Conservation (phyloP, 768 basidiomycete genomes). For the Boletus rufocinnamomeus region DNA sequence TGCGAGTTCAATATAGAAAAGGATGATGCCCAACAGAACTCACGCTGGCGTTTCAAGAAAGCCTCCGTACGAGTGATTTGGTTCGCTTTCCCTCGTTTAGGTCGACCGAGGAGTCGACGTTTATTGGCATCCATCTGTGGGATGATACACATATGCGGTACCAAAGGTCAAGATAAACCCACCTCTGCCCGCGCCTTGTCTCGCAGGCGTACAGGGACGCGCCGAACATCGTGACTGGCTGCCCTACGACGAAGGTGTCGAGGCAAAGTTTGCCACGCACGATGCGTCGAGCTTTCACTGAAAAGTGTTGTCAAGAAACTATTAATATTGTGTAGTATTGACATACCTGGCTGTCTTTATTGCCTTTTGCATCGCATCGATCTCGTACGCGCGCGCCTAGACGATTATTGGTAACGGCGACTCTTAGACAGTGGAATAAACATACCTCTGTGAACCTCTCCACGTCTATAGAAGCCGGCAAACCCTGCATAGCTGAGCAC, state of each 20-base stretch:
- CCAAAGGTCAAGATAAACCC: constrained; percentile 13
- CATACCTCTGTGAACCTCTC: constrained; percentile 85
- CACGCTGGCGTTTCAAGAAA: constrained; percentile 76
- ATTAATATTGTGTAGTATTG: accelerated
- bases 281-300: constrained; percentile 70
- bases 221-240: constrained; percentile 91
- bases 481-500: constrained; percentile 50
- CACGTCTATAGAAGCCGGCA: constrained; percentile 80
- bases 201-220: constrained; percentile 83
- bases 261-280: constrained; percentile 92
- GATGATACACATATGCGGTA: constrained; percentile 32
- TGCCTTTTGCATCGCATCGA: constrained; percentile 83
- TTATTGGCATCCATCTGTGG: constrained; percentile 55
- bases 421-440: not conserved
- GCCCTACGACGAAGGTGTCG: constrained; percentile 89
- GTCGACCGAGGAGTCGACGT: constrained; percentile 44
- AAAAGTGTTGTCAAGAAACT: not conserved
- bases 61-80: constrained; percentile 57
- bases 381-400: constrained; percentile 89
- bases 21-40: constrained; percentile 8
- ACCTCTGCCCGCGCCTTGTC: constrained; percentile 85
- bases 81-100: constrained; percentile 65
- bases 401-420: constrained; percentile 2
- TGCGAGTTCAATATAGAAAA: not conserved
- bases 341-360: constrained; percentile 77